Evolutionary conservation across 345 rosid species (phyloP), one percentile per base, ranked within the genome.

Genomic region (Tarenaya hassleriana): DNA sequence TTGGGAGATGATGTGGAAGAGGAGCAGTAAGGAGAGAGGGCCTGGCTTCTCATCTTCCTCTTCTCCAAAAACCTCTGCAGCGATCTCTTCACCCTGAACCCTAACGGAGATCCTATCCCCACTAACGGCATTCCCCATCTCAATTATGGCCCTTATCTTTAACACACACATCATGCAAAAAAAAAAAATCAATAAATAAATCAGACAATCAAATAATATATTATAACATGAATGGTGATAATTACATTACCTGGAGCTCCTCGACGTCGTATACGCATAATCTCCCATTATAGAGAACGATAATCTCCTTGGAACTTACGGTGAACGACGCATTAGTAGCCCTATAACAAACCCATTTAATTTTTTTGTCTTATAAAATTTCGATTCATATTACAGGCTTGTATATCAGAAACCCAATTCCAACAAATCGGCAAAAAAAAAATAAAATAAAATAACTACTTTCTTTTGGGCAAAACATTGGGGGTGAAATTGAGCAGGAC

Each of bases 41-140:
- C 17, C 53, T 66, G 47, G 56, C 7, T 34, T 66, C 41, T 66
- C 50, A 52, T 54, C 52, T 56, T 66, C 47, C 70, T 66, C 41
- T 66, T 54, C 61, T 66, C 66, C 52, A 60, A 41, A 55, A 66
- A 66, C 34, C 56, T 66, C 32, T 66, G 48, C 31, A 66, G 51
- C 0, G 66, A 54, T 48, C 56, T 54, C 71, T 60, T 60, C 61
- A 60, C 57, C 11, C 66, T 40, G 41, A 2, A 60, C 1, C 42
- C 66, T 24, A 35, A 60, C n/a, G 71, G 57, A 15, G 47, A 41
- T 53, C 14, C 66, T 14, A 54, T 0, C 14, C 52, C 60, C 66
- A 35, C 40, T 41, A 66, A 56, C 3, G 41, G 10, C 41, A 60
- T 56, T 48, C 16, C 61, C 71, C 66, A 35, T 60, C 61, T 60